A percentile compares a stretch with the other conserved stretches of the same genome.
These are phyloP conservation scores for Stachybotrys chartarum DNA, from an alignment of 2,329 filamentous ascomycete genomes.

Conservation along the genomic window DNA sequence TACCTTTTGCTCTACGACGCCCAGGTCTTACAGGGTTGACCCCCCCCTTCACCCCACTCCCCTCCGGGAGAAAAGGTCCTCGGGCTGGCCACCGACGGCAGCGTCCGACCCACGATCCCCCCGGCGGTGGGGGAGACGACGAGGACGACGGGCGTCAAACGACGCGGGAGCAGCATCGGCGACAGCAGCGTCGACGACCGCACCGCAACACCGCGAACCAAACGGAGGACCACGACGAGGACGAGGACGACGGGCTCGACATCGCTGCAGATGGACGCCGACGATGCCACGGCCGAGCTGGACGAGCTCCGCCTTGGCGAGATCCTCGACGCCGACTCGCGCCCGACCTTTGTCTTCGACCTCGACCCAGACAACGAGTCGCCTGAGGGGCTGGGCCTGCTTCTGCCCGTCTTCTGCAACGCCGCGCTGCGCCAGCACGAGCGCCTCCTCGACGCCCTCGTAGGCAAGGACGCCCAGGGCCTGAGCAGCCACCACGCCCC, in stretches of 20 bases:
- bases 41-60: neutral
- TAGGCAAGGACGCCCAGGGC: slow-evolving; percentile 6
- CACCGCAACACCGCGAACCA: neutral
- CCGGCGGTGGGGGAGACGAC: neutral
- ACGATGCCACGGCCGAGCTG: slow-evolving; percentile 6
- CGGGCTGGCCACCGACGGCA: neutral
- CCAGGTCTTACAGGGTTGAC: no score
- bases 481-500: neutral
- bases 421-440: slow-evolving; percentile 24
- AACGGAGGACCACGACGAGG: neutral
- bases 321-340: slow-evolving; percentile 27
- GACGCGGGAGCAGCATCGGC: neutral
- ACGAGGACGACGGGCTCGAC: neutral
- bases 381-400: slow-evolving; percentile 9
- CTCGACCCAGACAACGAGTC: slow-evolving; percentile 23
- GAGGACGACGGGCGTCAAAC: neutral
- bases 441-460: slow-evolving; percentile 20
- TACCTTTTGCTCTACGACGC: no score
- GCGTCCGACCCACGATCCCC: neutral
- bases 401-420: slow-evolving; percentile 28
- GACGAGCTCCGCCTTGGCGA: slow-evolving; percentile 37
- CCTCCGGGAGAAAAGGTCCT: neutral
- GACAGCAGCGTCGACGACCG: neutral
- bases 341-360: slow-evolving; percentile 29
- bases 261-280: slow-evolving; percentile 6